Base-by-base conservation (phyloP, 2,329 filamentous ascomycete genomes). In the Cephalotrichum gorgonifer region DNA sequence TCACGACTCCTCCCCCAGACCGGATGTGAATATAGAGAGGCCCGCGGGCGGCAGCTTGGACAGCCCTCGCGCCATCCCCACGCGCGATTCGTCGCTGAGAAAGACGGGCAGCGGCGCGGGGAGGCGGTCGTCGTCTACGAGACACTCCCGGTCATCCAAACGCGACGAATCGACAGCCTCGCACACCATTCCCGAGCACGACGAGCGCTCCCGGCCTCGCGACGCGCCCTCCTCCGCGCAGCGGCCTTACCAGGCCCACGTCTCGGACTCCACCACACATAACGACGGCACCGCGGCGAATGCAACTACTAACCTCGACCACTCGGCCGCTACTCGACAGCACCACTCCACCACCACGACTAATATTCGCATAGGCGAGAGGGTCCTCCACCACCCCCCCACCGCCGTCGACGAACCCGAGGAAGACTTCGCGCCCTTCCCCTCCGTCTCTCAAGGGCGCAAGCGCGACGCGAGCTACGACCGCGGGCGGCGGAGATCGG, bases 351-450 rank as follows among this genome's bases (percentile, higher is more conserved):
- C 14, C 15, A 44, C 14, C 25, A 7, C n/a, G n/a, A n/a, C n/a
- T n/a, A n/a, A n/a, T n/a, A n/a, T n/a, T n/a, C n/a, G n/a, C n/a
- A n/a, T n/a, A n/a, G n/a, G n/a, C n/a, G n/a, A n/a, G n/a, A n/a
- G n/a, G n/a, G n/a, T n/a, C n/a, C n/a, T n/a, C n/a, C n/a, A n/a
- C n/a, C n/a, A n/a, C n/a, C n/a, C 35, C 17, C n/a, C 17, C 7
- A 11, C 11, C 41, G 54, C 60, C 8, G 57, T 62, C 23, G 58
- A 64, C 8, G 64, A 68, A 17, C 60, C 66, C 9, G 45, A 61
- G 5, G 59, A 85, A 22, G 82, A 86, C 17, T 81, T 80, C 14
- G 85, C 85, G 0, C 85, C 85, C 1, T 85, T 79, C 17, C 85
- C 85, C 0, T 74, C 82, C 1, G 74, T 88, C 7, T 74, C 81